Percentiles rank a stretch among this genome's conserved stretches.
phyloP scores from a whole-genome alignment of 192 early-diverging fungal genomes.

The Backusella luteola region DNA sequence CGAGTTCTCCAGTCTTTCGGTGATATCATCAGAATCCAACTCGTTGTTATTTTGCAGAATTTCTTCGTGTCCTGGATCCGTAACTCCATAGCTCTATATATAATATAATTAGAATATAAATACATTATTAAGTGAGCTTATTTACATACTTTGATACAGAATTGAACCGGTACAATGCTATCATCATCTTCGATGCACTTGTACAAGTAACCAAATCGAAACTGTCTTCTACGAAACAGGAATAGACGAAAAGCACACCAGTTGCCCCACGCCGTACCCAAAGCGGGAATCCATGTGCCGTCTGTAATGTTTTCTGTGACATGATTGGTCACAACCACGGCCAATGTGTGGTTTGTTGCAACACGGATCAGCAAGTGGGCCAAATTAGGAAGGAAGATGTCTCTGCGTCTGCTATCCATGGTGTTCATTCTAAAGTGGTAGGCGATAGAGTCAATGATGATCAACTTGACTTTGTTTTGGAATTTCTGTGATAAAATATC shows the following conservation, averaged over 20 bases:
- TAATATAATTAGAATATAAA: not conserved
- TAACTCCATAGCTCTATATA: not conserved
- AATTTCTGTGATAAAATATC: not conserved
- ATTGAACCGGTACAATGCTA: not conserved
- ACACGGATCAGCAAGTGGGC: not conserved
- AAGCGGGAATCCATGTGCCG: not conserved
- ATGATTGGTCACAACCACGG: conserved; percentile 19
- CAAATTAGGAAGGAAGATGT: not conserved
- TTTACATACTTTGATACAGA: not conserved
- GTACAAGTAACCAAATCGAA: conserved; percentile 1
- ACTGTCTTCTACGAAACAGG: conserved; percentile 5
- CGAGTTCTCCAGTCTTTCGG: not conserved
- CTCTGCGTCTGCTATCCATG: not conserved
- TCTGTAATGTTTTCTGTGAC: not conserved
- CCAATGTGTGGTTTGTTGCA: conserved; percentile 8
- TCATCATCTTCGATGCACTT: not conserved
- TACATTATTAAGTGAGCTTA: not conserved
- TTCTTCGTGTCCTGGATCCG: not conserved
- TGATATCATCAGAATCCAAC: not conserved
- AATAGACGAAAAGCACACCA: conserved; percentile 15
- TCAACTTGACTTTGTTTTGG: conserved; percentile 6
- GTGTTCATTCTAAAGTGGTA: conserved; percentile 20
- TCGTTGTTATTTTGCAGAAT: not conserved
- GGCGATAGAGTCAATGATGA: conserved; percentile 18
- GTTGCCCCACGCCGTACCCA: not conserved